A percentile compares a stretch with the other conserved stretches of the same genome.
These are phyloP conservation scores for Berberis vulgaris DNA, from an alignment of 164 flowering plant genomes.

Conservation along the genomic window DNA sequence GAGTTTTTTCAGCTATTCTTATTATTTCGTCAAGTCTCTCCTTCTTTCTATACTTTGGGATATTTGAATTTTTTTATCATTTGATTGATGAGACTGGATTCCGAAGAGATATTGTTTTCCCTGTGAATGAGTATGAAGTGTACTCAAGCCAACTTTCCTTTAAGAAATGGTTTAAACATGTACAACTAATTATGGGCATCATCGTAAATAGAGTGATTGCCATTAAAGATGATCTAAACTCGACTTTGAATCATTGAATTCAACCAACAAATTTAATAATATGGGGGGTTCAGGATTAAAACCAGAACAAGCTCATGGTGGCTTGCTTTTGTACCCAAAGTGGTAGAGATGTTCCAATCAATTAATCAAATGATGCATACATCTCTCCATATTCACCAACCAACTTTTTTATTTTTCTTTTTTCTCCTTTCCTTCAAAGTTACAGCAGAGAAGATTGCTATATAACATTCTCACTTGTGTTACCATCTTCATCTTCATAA, in stretches of 20 bases:
- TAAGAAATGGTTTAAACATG: background rate
- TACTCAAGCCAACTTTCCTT: background rate
- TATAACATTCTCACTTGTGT: background rate
- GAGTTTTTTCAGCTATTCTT: too few relatives aligned
- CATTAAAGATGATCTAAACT: background rate
- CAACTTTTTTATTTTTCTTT: background rate
- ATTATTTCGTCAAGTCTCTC: too few relatives aligned
- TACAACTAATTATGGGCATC: too few relatives aligned
- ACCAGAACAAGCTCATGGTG: background rate
- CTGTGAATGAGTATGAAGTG: too few relatives aligned
- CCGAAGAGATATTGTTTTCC: too few relatives aligned
- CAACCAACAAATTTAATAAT: background rate
- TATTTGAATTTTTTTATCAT: too few relatives aligned
- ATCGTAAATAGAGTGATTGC: background rate
- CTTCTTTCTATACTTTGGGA: too few relatives aligned
- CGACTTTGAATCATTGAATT: background rate
- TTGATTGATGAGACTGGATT: too few relatives aligned
- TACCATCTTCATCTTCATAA: conserved; percentile 2
- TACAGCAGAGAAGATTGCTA: background rate
- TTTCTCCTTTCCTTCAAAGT: background rate
- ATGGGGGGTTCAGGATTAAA: background rate
- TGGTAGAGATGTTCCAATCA: conserved; percentile 6
- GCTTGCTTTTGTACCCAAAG: background rate
- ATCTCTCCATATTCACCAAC: conserved; percentile 15
- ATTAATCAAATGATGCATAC: conserved; percentile 8